Base-by-base conservation (phyloP, 2,329 filamentous ascomycete species). In the Fusarium penzigii region DNA sequence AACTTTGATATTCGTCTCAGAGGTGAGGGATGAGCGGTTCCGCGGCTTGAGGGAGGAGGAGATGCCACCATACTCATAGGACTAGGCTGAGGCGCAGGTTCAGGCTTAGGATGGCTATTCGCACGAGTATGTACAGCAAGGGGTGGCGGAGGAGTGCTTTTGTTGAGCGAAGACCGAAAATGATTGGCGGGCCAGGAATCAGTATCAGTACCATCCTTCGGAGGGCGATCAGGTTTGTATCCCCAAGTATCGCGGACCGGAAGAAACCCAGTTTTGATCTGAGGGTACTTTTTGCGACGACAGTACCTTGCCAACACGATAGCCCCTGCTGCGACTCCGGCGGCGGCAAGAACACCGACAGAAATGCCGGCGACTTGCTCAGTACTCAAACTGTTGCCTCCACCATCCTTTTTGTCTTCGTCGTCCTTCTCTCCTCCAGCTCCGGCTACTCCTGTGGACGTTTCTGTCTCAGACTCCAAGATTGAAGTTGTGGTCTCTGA, bases 351-450 rank as follows among this genome's bases (percentile, higher is more conserved):
- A 11, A 77, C 72, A 6, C 82, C 85, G 5, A 84, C 72, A 1
- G 78, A 73, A 52, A 88, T 84, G 7, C 84, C 85, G 16, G 77
- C 78, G 43, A 87, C 76, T 55, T 85, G 80, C 5, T 69, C 70
- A 7, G 71, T 72, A 29, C 56, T 71, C 13, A 74, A 66, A 29
- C 48, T 51, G 12, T 47, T 42, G 7, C 52, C 51, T 17, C 52
- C 59, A 2, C 53, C 52, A 8, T 48, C 42, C 6, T 53, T 52
- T 17, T 53, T 59, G 2, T 54, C 52, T 9, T 52, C 44, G 14
- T 49, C 48, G 13, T 49, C 48, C n/a, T 54, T 58, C 12, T 58
- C 57, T 6, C 49, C 61, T 38, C 52, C 57, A 14, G 32, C 32
- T 36, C 44, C 61, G 11, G 49, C 43, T 17, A 39, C 48, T 10